Evolutionary conservation across 2,329 filamentous ascomycete species (phyloP), one percentile per base, ranked within the genome.

Genomic region (Fusarium penzigii): DNA sequence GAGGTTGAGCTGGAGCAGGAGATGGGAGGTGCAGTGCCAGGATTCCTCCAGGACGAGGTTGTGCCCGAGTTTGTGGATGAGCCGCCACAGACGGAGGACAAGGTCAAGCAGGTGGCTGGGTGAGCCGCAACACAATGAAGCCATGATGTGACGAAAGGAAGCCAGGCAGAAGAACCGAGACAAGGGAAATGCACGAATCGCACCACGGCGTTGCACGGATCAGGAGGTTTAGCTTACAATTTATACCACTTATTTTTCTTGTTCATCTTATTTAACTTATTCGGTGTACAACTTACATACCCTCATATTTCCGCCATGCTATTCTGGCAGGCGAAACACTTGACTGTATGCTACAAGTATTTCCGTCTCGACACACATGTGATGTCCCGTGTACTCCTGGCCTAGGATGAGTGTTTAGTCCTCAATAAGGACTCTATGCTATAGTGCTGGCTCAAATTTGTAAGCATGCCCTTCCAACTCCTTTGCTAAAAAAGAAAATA

Each of bases 21-120:
- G 50, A 76, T 89, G 59, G 83, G 73, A 39, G 77, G 76, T 11
- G 84, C 83, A 44, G 79, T 95, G 62, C 94, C 94, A 0, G 87
- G 87, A 46, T 99, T 96, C 72, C 78, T 99, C 79, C 84, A 91
- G 68, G 94, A 97, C 64, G 92, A 96, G 72, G 84, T 90, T 14
- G 81, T 84, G 51, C 90, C 90, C 17, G 86, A 92, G 47, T 97
- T 99, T 70, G 89, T 99, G 53, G 94, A 99, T 72, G 92, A 97
- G 76, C 85, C 91, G 16, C 92, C 92, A 2, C 82, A 87, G 72
- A 76, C 82, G 43, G 78, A 79, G 13, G 82, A 79, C 59, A 92
- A 94, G 76, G 82, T 95, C 44, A 94, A 93, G 77, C 90, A 96
- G 72, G 89, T 84, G 42, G 92, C 83, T 47, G 78, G 82, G 29